Percentiles rank a stretch among this genome's conserved stretches.
These are phyloP conservation scores for Schwanniomyces yamadae DNA, from an alignment of 805 yeast species.

Conservation along the genomic window DNA sequence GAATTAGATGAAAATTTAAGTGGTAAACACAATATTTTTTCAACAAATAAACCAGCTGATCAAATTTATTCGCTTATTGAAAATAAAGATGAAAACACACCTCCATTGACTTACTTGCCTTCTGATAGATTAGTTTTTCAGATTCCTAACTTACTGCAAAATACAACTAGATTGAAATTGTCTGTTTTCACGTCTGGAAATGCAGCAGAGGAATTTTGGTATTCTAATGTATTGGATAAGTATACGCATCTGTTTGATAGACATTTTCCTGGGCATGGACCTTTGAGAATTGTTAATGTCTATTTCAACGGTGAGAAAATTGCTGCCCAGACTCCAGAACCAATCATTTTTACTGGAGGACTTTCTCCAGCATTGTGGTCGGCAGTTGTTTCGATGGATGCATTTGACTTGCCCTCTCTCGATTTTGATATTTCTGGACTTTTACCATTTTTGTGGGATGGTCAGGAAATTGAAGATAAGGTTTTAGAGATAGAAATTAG, in stretches of 20 bases:
- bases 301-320: slow-evolving; percentile 59
- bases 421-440: slow-evolving; percentile 69
- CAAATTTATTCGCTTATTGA: slow-evolving; percentile 37
- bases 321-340: slow-evolving; percentile 65
- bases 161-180: slow-evolving; percentile 60
- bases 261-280: slow-evolving; percentile 60
- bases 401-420: slow-evolving; percentile 72
- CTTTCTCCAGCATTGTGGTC: slow-evolving; percentile 78
- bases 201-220: slow-evolving; percentile 85
- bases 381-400: slow-evolving; percentile 70
- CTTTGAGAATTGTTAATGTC: slow-evolving; percentile 65
- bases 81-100: slow-evolving; percentile 14
- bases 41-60: slow-evolving; percentile 36
- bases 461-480: slow-evolving; percentile 27
- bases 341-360: slow-evolving; percentile 80
- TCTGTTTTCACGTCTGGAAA: slow-evolving; percentile 71
- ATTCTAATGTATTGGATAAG: slow-evolving; percentile 55
- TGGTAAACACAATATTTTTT: slow-evolving; percentile 19
- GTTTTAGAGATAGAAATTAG: slow-evolving; percentile 48
- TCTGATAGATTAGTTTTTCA: slow-evolving; percentile 31
- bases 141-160: slow-evolving; percentile 48
- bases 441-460: slow-evolving; percentile 65
- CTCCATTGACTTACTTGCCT: slow-evolving; percentile 52
- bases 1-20: not conserved
- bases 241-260: slow-evolving; percentile 38